Conservation (phyloP, 139 green algal species). For the Chlorella sp. region DNA sequence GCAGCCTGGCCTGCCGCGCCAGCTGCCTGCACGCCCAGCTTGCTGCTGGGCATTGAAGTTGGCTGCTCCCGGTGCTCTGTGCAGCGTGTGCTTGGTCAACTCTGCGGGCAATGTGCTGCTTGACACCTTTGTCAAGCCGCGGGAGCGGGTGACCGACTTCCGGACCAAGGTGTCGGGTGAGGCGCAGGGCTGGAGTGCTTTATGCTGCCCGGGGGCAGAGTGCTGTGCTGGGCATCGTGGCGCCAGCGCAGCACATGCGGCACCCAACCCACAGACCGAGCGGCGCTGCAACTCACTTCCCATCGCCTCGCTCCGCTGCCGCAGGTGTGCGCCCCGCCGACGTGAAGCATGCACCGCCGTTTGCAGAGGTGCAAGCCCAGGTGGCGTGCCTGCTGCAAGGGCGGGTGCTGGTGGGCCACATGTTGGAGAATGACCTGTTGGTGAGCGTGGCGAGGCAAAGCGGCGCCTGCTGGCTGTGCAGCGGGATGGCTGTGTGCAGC, state of each 20-base stretch:
- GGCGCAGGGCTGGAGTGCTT: background rate
- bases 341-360: conserved; percentile 50
- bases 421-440: conserved; percentile 85
- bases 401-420: conserved; percentile 85
- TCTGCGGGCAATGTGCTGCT: conserved; percentile 74
- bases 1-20: too few relatives aligned
- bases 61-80: background rate
- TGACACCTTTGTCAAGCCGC: conserved; percentile 71
- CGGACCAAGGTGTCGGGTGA: conserved; percentile 63
- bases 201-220: too few relatives aligned
- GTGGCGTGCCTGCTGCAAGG: conserved; percentile 68
- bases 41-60: background rate
- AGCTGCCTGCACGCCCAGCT: background rate
- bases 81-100: conserved; percentile 77
- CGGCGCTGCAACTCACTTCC: too few relatives aligned
- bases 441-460: too few relatives aligned
- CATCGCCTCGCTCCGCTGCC: too few relatives aligned
- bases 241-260: too few relatives aligned
- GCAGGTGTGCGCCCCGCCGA: conserved; percentile 29
- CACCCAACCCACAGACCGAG: too few relatives aligned
- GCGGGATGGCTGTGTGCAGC: too few relatives aligned
- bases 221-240: too few relatives aligned
- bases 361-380: conserved; percentile 54
- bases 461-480: too few relatives aligned
- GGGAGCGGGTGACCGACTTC: conserved; percentile 84